Evolutionary conservation across 2,329 filamentous ascomycete species (phyloP), one percentile per base, ranked within the genome.

Genomic region (Ceratocystis alfenasii): DNA sequence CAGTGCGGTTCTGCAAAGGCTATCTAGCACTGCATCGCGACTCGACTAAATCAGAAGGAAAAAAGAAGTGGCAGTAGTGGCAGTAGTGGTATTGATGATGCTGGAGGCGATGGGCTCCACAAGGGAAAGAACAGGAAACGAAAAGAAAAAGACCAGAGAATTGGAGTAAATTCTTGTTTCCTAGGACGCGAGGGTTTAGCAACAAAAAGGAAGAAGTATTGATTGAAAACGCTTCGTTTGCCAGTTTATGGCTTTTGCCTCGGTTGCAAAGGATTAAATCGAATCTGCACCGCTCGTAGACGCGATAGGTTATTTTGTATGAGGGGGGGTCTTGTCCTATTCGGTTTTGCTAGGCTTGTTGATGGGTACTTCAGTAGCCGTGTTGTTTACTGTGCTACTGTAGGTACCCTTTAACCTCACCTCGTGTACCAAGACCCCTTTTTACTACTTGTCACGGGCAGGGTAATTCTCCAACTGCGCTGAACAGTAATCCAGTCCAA

Each of bases 211-310:
- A 50, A 65, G 60, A 44, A 57, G 57, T 28, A 12, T 12, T 62
- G 22, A 41, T 55, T 36, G 44, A 67, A 63, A 62, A 65, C 44
- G 30, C 22, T 36, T 25, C 7, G 50, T 62, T 20, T 30, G 44
- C 36, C 36, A 41, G 12, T 41, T 45, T 66, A 53, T 57, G 61
- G 53, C 50, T 61, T n/a, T 46, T 62, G 44, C 57, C 55, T 62
- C 53, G 62, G 50, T 44, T 62, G 41, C 36, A 64, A n/a, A 62
- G 57, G 36, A 63, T 59, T 30, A 36, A 45, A 10, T 22, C 33
- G 41, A n/a, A 3, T 36, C n/a, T 17, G 44, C 8, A 62, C 55
- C 45, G 60, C 5, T 25, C 8, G 6, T 45, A 22, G 62, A 48
- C 62, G n/a, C 62, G 20, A 64, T 22, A 30, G 20, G 44, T 46